phyloP scores from a whole-genome alignment of 306 rosid species.

The Urtica urens region DNA sequence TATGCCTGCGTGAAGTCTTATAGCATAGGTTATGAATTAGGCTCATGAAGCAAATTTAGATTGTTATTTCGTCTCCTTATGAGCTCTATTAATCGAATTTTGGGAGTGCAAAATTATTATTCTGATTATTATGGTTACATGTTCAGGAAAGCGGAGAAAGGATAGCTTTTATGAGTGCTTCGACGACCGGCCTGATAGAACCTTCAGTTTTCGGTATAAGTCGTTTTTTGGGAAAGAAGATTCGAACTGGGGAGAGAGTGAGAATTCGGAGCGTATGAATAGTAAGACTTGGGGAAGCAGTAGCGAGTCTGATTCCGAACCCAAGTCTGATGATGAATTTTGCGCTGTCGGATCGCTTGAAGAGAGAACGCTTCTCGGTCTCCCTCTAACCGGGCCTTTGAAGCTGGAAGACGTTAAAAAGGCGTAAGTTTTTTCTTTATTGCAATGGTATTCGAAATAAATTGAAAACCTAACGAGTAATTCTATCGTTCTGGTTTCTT shows the following conservation, averaged over 20 bases:
- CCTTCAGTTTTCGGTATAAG: conserved; percentile 24
- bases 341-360: conserved; percentile 37
- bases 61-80: background rate
- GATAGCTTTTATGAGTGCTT: conserved; percentile 29
- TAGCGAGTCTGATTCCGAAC: conserved; percentile 48
- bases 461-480: no score
- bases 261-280: conserved; percentile 32
- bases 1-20: no score
- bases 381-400: conserved; percentile 71
- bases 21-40: no score
- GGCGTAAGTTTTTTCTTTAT: conserved; percentile 57
- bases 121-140: conserved; percentile 3
- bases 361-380: conserved; percentile 63
- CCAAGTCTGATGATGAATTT: conserved; percentile 34
- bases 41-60: background rate
- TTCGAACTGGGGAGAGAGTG: conserved; percentile 54
- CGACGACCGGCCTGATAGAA: conserved; percentile 35
- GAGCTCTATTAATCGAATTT: background rate
- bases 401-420: conserved; percentile 74
- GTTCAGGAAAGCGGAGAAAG: conserved; percentile 28
- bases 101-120: no score
- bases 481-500: no score
- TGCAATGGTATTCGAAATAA: no score
- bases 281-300: conserved; percentile 31
- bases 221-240: conserved; percentile 29